Base-by-base conservation (phyloP, 140 eudicot genomes). In the Cichorium intybus region DNA sequence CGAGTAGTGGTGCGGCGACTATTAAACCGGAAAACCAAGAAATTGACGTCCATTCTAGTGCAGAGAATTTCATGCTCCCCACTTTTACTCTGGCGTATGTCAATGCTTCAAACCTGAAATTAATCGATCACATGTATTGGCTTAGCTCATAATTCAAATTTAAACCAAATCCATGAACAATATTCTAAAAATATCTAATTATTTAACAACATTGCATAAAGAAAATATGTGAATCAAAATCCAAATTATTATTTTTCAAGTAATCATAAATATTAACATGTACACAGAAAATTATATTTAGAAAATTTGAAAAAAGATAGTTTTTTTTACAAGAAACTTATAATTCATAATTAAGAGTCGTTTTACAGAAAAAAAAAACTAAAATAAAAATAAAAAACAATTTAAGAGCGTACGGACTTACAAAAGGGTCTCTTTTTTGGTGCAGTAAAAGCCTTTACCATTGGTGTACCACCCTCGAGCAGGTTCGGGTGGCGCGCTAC, bases 21-120 rank as follows among this genome's bases (percentile, higher is more conserved):
- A 88, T 61, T 35, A 88, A 72, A 31, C 96, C 96, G 60, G 62
- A 49, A 26, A 79, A 69, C 96, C 96, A 88, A 21, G 96, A 85
- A 18, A 88, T 64, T 50, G 95, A 82, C 20, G 96, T 88, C 95
- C 96, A 88, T 23, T 82, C 90, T 15, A 88, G 64, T 16, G 95
- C 68, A 21, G 96, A 88, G 50, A 82, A 78, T 5, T 41, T 71
- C 20, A 28, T 12, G 73, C 10, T 22, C 51, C 82, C 70, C 9
- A 85, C 61, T 27, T 73, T 76, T 27, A 88, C 65, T 46, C 87
- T 71, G 0, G 43, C 64, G 39, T 75, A 50, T 23, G 84, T 84
- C 50, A 88, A 64, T 18, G 69, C 79, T 78, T 88, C 84, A 62
- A 75, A 88, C 80, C 96, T 88, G 84, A 24, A 64, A 70, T 68